These are phyloP conservation scores for Hymenoscyphus fructigenus DNA, from an alignment of 2,329 filamentous ascomycete genomes.

Conservation along the genomic window DNA sequence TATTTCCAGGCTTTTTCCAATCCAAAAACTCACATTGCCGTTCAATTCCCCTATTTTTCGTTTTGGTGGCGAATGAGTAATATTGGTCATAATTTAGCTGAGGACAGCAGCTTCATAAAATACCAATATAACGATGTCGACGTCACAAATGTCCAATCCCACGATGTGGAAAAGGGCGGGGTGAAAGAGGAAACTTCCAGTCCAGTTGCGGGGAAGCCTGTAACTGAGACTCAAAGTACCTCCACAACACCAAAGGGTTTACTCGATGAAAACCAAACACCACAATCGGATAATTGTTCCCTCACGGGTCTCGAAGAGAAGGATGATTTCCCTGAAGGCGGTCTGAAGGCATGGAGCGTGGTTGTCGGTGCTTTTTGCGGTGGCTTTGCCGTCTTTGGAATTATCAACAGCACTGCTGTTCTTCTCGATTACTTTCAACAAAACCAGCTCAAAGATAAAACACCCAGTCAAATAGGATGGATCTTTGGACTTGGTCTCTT, in stretches of 20 bases:
- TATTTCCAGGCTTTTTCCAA: constrained; percentile 6
- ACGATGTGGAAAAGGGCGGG: constrained; percentile 24
- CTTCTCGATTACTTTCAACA: constrained; percentile 62
- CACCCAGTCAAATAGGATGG: constrained; percentile 56
- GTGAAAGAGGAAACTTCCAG: constrained; percentile 11
- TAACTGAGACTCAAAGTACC: constrained; percentile 12
- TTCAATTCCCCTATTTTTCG: background rate
- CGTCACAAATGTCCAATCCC: constrained; percentile 2
- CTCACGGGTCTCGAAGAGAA: constrained; percentile 25
- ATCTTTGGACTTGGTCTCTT: constrained; percentile 64
- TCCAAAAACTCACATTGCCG: background rate
- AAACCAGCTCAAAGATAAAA: constrained; percentile 59
- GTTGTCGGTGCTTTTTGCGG: constrained; percentile 65
- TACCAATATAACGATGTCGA: constrained; percentile 24
- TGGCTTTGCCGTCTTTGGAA: constrained; percentile 59
- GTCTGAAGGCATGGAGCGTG: constrained; percentile 62
- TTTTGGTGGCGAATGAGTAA: constrained; percentile 37
- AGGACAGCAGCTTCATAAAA: constrained; percentile 44
- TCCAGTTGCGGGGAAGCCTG: constrained; percentile 12
- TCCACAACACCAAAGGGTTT: constrained; percentile 16
- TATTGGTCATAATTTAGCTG: constrained; percentile 36
- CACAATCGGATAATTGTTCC: constrained; percentile 21
- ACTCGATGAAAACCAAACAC: constrained; percentile 7
- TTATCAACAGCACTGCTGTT: constrained; percentile 62
- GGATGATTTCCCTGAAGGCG: constrained; percentile 63